Percentiles rank a stretch among this genome's conserved stretches.
Evolutionary conservation across 2,329 filamentous ascomycete genomes (phyloP).

Genomic region (Penicillium corylophilum): DNA sequence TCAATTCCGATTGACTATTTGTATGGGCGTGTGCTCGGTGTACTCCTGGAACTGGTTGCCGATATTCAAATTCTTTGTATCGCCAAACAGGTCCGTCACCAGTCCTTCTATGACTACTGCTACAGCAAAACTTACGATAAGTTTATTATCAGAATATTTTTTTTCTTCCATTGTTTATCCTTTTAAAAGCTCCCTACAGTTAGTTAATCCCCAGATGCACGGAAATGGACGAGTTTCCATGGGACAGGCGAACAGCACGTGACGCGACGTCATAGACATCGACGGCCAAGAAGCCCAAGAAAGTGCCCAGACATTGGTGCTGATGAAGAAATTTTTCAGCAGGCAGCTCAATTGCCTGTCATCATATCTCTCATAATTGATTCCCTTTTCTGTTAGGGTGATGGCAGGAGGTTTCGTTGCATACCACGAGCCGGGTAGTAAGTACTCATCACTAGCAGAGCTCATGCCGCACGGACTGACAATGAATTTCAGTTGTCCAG

Average conservation of each 20-base stretch:
- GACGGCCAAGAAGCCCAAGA: slow-evolving; percentile 7
- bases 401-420: slow-evolving; percentile 34
- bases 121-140: no score
- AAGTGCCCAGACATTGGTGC: slow-evolving; percentile 1
- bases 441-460: slow-evolving; percentile 7
- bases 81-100: no score
- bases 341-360: background rate
- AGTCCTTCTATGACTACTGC: no score
- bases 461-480: slow-evolving; percentile 5
- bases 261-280: background rate
- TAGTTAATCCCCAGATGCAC: background rate
- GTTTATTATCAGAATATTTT: background rate
- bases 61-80: no score
- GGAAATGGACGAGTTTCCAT: background rate
- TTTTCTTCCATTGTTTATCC: background rate
- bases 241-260: background rate
- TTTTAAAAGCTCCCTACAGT: background rate
- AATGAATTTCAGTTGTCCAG: slow-evolving; percentile 33
- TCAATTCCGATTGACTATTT: no score
- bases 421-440: slow-evolving; percentile 43
- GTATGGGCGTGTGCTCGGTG: no score
- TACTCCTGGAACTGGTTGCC: no score
- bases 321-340: background rate
- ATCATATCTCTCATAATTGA: background rate
- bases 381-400: background rate